phyloP scores from a whole-genome alignment of 1,139 yeast species.

The Pneumocystis murina region DNA sequence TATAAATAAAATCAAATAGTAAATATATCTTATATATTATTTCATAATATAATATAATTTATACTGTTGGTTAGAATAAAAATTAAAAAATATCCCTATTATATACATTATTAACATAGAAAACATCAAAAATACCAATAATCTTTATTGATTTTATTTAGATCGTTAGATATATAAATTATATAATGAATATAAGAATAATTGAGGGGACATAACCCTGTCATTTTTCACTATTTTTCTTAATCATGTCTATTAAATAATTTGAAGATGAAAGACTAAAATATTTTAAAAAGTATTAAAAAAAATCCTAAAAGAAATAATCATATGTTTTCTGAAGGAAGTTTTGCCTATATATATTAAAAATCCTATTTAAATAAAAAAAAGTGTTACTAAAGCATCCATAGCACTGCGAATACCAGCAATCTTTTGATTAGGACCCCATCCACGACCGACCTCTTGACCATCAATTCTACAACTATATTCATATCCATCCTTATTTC shows the following conservation, averaged over 20 bases:
- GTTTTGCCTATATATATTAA: conserved; percentile 10
- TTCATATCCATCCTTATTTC: conserved; percentile 33
- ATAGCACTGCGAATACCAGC: conserved; percentile 69
- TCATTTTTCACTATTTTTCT: neutral
- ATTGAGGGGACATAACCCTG: neutral
- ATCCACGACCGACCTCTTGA: conserved; percentile 40
- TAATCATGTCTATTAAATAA: neutral
- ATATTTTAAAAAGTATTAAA: neutral
- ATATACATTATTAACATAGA: too few species aligned
- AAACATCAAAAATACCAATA: neutral
- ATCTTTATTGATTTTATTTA: neutral
- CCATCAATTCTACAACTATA: conserved; percentile 53
- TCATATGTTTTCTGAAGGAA: neutral
- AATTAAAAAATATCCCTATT: too few species aligned
- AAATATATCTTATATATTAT: too few species aligned
- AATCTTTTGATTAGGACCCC: conserved; percentile 41
- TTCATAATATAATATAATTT: too few species aligned
- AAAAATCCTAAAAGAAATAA: neutral
- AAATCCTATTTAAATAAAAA: conserved; percentile 7
- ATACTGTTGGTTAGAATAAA: too few species aligned
- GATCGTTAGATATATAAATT: neutral
- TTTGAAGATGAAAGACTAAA: neutral
- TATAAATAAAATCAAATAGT: too few species aligned
- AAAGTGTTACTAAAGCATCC: conserved; percentile 29
- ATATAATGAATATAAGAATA: neutral